Percentiles rank a stretch among this genome's conserved stretches.
phyloP scores from a whole-genome alignment of 2,329 filamentous ascomycete species.

The Pseudopithomyces chartarum region DNA sequence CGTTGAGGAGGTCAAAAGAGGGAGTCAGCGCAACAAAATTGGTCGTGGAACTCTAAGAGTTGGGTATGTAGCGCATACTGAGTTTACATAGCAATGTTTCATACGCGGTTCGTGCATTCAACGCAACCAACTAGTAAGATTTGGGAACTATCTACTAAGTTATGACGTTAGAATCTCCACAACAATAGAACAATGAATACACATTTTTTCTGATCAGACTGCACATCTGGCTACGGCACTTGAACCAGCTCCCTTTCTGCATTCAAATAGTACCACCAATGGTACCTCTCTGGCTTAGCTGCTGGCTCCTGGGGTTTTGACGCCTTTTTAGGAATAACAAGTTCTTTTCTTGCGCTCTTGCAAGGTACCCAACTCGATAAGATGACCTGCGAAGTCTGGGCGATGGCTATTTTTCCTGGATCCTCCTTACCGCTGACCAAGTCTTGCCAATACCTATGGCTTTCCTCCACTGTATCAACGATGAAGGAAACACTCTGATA shows the following conservation, averaged over 20 bases:
- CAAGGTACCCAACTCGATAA: neutral
- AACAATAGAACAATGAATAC: neutral
- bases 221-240: neutral
- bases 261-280: neutral
- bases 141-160: too few species aligned
- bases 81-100: too few species aligned
- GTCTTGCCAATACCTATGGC: neutral
- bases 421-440: neutral
- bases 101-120: too few species aligned
- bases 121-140: too few species aligned
- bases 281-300: neutral
- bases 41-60: constrained; percentile 41
- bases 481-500: neutral
- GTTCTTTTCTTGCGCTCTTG: neutral
- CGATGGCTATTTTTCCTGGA: neutral
- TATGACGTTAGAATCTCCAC: neutral
- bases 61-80: neutral
- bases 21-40: constrained; percentile 48
- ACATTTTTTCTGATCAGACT: too few species aligned
- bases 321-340: neutral
- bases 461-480: neutral
- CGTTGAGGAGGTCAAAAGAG: constrained; percentile 26
- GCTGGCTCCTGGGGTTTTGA: neutral
- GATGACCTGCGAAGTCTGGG: neutral
- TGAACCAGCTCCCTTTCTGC: neutral